Evolutionary conservation across 495 filamentous ascomycete genomes (phyloP), one percentile per base, ranked within the genome.

Genomic region (Aeminium ludgeri): DNA sequence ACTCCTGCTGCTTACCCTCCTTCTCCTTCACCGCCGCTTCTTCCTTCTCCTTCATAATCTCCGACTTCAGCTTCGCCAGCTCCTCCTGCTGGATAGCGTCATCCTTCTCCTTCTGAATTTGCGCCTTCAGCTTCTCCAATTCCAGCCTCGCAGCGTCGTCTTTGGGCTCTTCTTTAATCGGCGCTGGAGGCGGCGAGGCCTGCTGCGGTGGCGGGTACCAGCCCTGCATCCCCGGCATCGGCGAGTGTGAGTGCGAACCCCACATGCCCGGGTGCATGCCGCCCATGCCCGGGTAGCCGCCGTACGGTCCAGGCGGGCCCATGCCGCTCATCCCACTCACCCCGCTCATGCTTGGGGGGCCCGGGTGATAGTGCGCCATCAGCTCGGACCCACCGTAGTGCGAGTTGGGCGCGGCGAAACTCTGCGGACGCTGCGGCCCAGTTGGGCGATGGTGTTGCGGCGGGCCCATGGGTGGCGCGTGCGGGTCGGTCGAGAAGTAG

Each of bases 1-100:
- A n/a, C n/a, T n/a, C n/a, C n/a, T 56, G 36, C 39, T 58, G 51
- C 30, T 51, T 53, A 25, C 52, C 48, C 33, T 51, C 44, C 35
- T 43, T 46, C 13, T 54, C 45, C 19, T 55, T 50, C 1, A 34
- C 37, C 28, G 50, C 48, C 42, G 44, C 42, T 15, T 39, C 38
- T 10, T 38, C 46, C 16, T 46, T 41, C 39, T 54, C 43, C 12
- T n/a, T n/a, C n/a, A n/a, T n/a, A n/a, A n/a, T 34, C 34, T 34
- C 52, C 34, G 16, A 20, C 45, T 16, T 40, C 36, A 43, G 16
- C 32, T 18, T 38, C 20, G 43, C 33, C 8, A 51, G 36, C 25
- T 36, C 41, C 40, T 32, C 39, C 10, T 12, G 28, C 12, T 36
- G n/a, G 10, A n/a, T 15, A 20, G 6, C 13, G 36, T 25, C 16